Percentiles rank a stretch among this genome's conserved stretches.
Conservation (phyloP, 352 stramenopile genomes). For the Pythium plurisporium region DNA sequence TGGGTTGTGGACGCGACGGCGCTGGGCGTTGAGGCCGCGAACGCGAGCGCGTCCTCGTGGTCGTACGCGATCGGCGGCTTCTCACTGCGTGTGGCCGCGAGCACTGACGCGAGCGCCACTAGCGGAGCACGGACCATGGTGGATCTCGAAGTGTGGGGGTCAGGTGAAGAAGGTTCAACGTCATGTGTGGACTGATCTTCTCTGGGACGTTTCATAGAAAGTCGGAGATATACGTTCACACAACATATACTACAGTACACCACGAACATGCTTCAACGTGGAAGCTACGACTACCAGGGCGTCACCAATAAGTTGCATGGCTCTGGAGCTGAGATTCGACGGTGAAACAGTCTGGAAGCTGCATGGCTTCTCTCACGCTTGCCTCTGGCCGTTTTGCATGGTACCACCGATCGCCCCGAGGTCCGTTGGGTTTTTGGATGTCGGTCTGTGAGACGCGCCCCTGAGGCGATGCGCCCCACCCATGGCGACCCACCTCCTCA, state of each 20-base stretch:
- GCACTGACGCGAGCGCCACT: background rate
- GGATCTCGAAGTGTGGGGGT: background rate
- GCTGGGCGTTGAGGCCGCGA: constrained; percentile 1
- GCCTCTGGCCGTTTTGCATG: no score
- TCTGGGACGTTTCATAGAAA: constrained; percentile 9
- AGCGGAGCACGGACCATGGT: background rate
- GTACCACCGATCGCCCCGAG: no score
- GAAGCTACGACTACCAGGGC: background rate
- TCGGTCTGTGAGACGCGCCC: no score
- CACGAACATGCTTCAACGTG: background rate
- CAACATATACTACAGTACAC: constrained; percentile 15
- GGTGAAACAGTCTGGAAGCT: no score
- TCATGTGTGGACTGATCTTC: background rate
- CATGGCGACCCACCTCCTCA: no score
- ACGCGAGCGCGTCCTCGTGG: constrained; percentile 20
- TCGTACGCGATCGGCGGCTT: constrained; percentile 16
- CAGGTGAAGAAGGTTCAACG: background rate
- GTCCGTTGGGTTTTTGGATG: no score
- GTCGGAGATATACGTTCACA: constrained; percentile 12
- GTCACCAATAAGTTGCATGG: background rate
- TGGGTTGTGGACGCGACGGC: background rate
- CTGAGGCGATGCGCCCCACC: no score
- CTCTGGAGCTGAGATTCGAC: background rate
- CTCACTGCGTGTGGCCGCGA: background rate
- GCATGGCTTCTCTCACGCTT: no score